Conservation (phyloP, 2,329 filamentous ascomycete genomes). For the Corinectria fuckeliana region DNA sequence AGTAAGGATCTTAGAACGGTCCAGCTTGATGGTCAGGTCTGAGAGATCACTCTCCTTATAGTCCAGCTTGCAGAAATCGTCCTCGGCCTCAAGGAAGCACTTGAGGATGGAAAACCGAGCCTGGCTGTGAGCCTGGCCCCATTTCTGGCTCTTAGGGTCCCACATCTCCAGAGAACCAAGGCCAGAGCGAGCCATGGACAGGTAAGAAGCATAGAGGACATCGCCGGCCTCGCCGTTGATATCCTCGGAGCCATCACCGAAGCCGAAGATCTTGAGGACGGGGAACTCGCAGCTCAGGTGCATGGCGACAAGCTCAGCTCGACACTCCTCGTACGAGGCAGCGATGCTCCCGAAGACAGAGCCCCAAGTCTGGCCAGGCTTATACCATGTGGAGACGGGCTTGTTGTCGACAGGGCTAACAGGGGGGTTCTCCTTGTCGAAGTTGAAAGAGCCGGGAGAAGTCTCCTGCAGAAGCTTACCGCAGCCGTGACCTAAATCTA, state of each 20-base stretch:
- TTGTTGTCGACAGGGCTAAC: conserved; percentile 79
- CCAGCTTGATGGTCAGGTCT: conserved; percentile 81
- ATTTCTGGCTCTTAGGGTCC: conserved; percentile 89
- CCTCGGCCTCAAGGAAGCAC: conserved; percentile 85
- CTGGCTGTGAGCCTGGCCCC: conserved; percentile 92
- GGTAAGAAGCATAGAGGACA: conserved; percentile 85
- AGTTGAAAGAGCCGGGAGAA: conserved; percentile 82
- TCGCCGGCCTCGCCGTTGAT: conserved; percentile 81
- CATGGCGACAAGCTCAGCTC: conserved; percentile 95
- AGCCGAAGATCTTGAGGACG: conserved; percentile 90
- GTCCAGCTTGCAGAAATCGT: conserved; percentile 83
- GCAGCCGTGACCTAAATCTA: conserved; percentile 75
- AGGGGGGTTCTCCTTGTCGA: conserved; percentile 82
- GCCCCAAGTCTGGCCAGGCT: conserved; percentile 93
- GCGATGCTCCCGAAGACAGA: conserved; percentile 89
- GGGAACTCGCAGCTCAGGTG: conserved; percentile 86
- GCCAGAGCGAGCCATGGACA: conserved; percentile 94
- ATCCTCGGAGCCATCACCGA: conserved; percentile 77
- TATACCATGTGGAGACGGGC: conserved; percentile 84
- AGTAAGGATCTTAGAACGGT: conserved; percentile 85
- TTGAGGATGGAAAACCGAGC: conserved; percentile 87
- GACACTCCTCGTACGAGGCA: conserved; percentile 91
- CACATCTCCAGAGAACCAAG: conserved; percentile 89
- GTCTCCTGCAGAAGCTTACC: conserved; percentile 95
- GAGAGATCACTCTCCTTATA: conserved; percentile 76